Evolutionary conservation across 345 rosid genomes (phyloP), one percentile per base, ranked within the genome.

Genomic region (Hypericum perforatum): DNA sequence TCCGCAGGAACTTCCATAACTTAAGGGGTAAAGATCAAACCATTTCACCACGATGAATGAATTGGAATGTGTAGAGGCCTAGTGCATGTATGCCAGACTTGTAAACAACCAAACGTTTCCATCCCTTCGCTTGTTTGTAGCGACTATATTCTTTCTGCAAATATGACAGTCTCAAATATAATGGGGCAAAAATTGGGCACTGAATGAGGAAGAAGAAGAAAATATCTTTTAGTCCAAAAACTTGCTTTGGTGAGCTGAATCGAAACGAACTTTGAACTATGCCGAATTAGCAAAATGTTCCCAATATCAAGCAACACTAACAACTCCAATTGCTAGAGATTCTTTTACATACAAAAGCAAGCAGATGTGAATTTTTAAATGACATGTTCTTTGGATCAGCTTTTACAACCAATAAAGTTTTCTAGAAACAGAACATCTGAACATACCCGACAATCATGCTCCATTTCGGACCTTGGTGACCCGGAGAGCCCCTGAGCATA

Each of bases 61-160:
- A 76, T 39, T 67, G 73, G 49, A 77, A 71, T 12, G 81, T 71
- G 74, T 79, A 76, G 53, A 76, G 81, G 47, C 84, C 84, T 49
- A 79, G 81, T 44, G 75, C 84, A 11, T 79, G 84, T 43, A 79
- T 79, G 52, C 81, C 75, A 46, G 84, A 79, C 72, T 79, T 76
- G 57, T 79, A 79, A 64, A 79, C 81, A 10, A 79, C 81, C 61
- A 79, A 64, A 69, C 67, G 71, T 57, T 69, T 76, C 81, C 81
- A 76, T 41, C 74, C 75, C 63, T 68, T 69, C 7, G 65, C 56
- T 61, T 76, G 76, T 59, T 63, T 78, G 71, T 76, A 67, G 61
- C 78, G 76, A 45, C 54, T 61, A 70, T 78, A 78, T 59, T 78
- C 84, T 56, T 78, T 78, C 84, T 78, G 76, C 65, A 70, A 39